phyloP scores from a whole-genome alignment of 1,284 basidiomycete species.

The Farysia itapuensis region DNA sequence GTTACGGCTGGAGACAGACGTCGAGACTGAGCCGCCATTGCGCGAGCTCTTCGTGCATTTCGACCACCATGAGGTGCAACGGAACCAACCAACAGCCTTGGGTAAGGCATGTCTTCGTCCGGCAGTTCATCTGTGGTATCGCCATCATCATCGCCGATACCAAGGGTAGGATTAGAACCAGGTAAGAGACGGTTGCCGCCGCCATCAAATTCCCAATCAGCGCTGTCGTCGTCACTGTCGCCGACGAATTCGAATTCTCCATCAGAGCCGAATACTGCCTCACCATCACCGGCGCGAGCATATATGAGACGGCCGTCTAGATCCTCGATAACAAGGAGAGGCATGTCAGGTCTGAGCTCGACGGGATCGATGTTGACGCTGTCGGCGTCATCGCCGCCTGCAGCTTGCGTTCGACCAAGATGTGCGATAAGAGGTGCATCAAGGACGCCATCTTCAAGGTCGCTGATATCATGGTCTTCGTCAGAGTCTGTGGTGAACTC shows the following conservation, averaged over 20 bases:
- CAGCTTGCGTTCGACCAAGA: constrained; percentile 25
- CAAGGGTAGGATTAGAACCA: constrained; percentile 10
- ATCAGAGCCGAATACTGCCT: constrained; percentile 59
- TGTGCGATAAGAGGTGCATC: constrained; percentile 52
- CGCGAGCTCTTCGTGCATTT: constrained; percentile 51
- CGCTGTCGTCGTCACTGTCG: constrained; percentile 53
- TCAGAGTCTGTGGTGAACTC: constrained; percentile 39
- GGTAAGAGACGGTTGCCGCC: constrained; percentile 23
- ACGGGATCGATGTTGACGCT: constrained; percentile 5
- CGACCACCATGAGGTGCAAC: constrained; percentile 55
- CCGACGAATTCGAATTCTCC: constrained; percentile 59
- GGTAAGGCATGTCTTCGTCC: constrained; percentile 59
- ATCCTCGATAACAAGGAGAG: constrained; percentile 58
- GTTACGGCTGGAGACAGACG: constrained; percentile 39
- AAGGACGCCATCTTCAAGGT: constrained; percentile 43
- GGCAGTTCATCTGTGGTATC: constrained; percentile 59
- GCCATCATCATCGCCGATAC: constrained; percentile 47
- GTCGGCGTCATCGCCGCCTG: constrained; percentile 5
- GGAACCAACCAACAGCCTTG: constrained; percentile 55
- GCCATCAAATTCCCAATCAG: constrained; percentile 35
- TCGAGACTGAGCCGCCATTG: constrained; percentile 53
- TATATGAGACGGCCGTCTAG: constrained; percentile 59
- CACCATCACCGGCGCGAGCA: constrained; percentile 56
- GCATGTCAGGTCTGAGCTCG: constrained; percentile 41
- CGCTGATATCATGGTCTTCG: constrained; percentile 49